phyloP scores from a whole-genome alignment of 1,139 yeast species.

The Kodamaea plutei region DNA sequence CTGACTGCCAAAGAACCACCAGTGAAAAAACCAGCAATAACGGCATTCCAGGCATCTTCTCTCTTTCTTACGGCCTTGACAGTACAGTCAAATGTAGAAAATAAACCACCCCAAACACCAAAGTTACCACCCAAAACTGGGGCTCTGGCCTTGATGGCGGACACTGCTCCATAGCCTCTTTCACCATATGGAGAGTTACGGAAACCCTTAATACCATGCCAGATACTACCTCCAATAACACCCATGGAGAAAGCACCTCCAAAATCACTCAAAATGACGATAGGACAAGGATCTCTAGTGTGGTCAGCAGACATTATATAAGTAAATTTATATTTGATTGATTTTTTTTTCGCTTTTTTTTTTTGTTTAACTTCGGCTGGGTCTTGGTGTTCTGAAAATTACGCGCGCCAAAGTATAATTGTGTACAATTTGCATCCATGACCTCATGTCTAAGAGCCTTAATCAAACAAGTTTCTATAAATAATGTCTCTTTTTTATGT shows the following conservation, averaged over 20 bases:
- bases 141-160: slow-evolving; percentile 93
- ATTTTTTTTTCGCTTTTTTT: slow-evolving; percentile 3
- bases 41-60: slow-evolving; percentile 98
- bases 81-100: slow-evolving; percentile 92
- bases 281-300: slow-evolving; percentile 98
- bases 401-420: background rate
- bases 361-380: slow-evolving; percentile 3
- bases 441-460: too few species aligned
- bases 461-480: too few species aligned
- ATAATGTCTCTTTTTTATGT: too few species aligned
- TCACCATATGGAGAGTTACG: slow-evolving; percentile 97
- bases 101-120: slow-evolving; percentile 99
- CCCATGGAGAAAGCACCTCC: slow-evolving; percentile 99
- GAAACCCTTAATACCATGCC: slow-evolving; percentile 99
- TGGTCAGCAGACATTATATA: slow-evolving; percentile 94
- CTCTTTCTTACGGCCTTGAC: slow-evolving; percentile 94
- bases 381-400: background rate
- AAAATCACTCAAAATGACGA: slow-evolving; percentile 90
- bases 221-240: slow-evolving; percentile 92
- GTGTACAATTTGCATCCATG: too few species aligned
- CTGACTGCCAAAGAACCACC: slow-evolving; percentile 98
- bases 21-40: slow-evolving; percentile 95
- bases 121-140: slow-evolving; percentile 99
- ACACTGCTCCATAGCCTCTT: slow-evolving; percentile 81
- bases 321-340: too few species aligned